Percentiles rank a stretch among this genome's conserved stretches.
These are phyloP conservation scores for Puccinia sorghi DNA, from an alignment of 1,284 basidiomycete species.

Conservation along the genomic window DNA sequence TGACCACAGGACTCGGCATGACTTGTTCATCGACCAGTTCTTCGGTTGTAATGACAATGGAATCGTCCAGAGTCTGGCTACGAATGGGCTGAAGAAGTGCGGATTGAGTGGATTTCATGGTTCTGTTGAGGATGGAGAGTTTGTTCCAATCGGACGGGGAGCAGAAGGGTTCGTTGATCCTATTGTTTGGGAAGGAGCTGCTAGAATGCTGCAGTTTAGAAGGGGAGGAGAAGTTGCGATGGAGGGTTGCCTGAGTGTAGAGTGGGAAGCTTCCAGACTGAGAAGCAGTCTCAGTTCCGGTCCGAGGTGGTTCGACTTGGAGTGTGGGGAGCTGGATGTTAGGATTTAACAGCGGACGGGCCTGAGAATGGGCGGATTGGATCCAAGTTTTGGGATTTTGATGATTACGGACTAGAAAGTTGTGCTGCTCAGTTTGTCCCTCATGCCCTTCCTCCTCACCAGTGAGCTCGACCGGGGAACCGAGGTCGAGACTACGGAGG, in stretches of 20 bases:
- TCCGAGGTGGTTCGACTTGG: background rate
- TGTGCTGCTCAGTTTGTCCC: background rate
- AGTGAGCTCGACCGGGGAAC: slow-evolving; percentile 2
- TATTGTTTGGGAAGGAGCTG: background rate
- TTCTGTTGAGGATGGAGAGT: slow-evolving; percentile 24
- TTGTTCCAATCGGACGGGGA: slow-evolving; percentile 13
- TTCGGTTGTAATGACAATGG: slow-evolving; percentile 1
- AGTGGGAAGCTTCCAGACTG: slow-evolving; percentile 10
- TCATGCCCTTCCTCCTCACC: background rate
- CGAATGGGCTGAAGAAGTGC: slow-evolving; percentile 9
- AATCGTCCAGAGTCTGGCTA: background rate
- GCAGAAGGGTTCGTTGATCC: background rate
- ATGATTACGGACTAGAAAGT: background rate
- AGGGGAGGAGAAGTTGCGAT: slow-evolving; percentile 41
- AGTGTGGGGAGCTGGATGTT: background rate
- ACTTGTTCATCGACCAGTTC: background rate
- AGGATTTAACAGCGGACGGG: slow-evolving; percentile 6
- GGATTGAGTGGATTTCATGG: slow-evolving; percentile 12
- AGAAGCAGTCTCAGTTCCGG: background rate
- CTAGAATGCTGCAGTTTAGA: slow-evolving; percentile 17
- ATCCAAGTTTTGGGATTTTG: background rate
- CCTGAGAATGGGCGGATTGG: background rate
- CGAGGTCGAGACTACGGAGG: slow-evolving; percentile 15
- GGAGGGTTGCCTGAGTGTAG: slow-evolving; percentile 26
- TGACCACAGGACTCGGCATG: slow-evolving; percentile 7